Percentiles rank a stretch among this genome's conserved stretches.
Conservation (phyloP, 345 rosid species). For the Camelina laxa region DNA sequence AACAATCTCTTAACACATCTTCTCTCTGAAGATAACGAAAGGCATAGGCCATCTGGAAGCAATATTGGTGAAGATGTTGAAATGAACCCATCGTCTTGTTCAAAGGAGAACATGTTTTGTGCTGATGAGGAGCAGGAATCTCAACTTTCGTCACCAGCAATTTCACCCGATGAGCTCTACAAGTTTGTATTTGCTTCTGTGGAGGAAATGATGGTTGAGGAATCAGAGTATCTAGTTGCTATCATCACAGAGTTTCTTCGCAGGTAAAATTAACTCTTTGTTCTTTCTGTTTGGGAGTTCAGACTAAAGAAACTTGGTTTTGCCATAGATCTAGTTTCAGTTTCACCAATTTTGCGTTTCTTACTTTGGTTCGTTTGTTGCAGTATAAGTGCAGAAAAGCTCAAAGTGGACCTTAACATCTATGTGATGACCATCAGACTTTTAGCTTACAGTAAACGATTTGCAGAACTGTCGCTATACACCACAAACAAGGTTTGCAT, state of each 20-base stretch:
- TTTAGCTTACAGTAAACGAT: conserved; percentile 66
- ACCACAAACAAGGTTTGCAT: conserved; percentile 76
- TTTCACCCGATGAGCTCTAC: conserved; percentile 96
- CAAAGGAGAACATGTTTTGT: conserved; percentile 51
- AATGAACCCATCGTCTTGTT: conserved; percentile 49
- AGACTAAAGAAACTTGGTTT: conserved; percentile 33
- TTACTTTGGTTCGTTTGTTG: conserved; percentile 38
- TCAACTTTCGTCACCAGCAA: conserved; percentile 74
- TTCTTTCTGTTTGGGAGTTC: conserved; percentile 7
- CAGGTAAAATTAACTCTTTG: conserved; percentile 54
- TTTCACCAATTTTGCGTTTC: neutral
- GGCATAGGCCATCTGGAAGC: conserved; percentile 46
- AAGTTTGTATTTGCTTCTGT: conserved; percentile 79
- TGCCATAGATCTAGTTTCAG: neutral
- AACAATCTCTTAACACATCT: conserved; percentile 3
- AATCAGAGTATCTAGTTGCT: conserved; percentile 81
- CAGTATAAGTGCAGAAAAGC: conserved; percentile 80
- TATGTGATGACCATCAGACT: conserved; percentile 77
- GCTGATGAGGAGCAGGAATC: conserved; percentile 71
- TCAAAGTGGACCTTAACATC: conserved; percentile 73
- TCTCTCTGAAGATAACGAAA: conserved; percentile 55
- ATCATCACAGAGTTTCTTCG: conserved; percentile 86
- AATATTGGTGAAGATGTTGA: conserved; percentile 50
- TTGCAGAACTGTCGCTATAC: conserved; percentile 76
- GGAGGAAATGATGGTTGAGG: conserved; percentile 88